phyloP scores from a whole-genome alignment of 1,139 yeast species.

The Yamadazyma atmosphaerica region DNA sequence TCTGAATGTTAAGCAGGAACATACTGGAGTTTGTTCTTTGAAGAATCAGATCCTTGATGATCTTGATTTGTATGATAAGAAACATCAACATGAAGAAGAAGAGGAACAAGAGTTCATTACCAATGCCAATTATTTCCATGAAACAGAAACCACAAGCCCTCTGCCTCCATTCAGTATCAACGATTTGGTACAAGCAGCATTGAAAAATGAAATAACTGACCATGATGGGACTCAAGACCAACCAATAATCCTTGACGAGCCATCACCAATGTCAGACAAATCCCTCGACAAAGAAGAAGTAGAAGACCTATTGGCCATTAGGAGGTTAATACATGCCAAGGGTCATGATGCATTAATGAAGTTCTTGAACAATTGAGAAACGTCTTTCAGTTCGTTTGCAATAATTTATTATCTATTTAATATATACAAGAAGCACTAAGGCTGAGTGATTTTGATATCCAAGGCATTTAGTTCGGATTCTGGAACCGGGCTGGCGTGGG shows the following conservation, averaged over 20 bases:
- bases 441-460: constrained; percentile 8
- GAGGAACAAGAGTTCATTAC: constrained; percentile 25
- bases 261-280: no score
- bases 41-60: constrained; percentile 28
- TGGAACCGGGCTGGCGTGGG: constrained; percentile 32
- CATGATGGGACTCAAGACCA: neutral
- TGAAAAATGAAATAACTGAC: constrained; percentile 12
- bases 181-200: constrained; percentile 26
- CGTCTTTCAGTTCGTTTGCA: neutral
- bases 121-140: constrained; percentile 22
- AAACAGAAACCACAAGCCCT: constrained; percentile 10
- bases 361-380: constrained; percentile 44
- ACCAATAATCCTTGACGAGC: no score
- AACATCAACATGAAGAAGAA: constrained; percentile 20
- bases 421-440: constrained; percentile 7
- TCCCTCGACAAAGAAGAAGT: constrained; percentile 34
- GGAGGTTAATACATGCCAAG: constrained; percentile 61
- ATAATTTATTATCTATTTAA: constrained; percentile 1
- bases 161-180: constrained; percentile 22
- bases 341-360: constrained; percentile 67
- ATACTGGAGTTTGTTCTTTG: constrained; percentile 8
- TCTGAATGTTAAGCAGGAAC: constrained; percentile 3
- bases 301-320: constrained; percentile 55
- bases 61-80: constrained; percentile 24
- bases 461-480: constrained; percentile 19